Evolutionary conservation across 1,139 yeast species (phyloP).

Genomic region (Arxiozyma heterogenica): DNA sequence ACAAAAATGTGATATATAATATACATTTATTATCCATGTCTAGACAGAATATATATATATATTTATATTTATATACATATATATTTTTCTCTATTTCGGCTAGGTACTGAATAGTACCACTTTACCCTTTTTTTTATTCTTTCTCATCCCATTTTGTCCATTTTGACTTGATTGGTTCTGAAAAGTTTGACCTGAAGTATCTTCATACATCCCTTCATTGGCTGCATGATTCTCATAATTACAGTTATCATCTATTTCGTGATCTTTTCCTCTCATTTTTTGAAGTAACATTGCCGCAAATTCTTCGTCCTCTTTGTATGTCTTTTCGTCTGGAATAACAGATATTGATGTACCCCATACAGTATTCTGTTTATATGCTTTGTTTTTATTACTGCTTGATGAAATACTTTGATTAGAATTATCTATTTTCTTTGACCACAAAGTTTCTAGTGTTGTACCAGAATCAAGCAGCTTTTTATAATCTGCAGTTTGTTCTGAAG

Average conservation of each 20-base stretch:
- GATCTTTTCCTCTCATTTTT: constrained; percentile 12
- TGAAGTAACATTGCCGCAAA: constrained; percentile 26
- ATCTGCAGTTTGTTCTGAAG: constrained; percentile 5
- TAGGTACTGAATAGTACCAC: constrained; percentile 24
- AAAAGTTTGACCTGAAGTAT: not conserved
- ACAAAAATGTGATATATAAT: no score
- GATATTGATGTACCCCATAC: constrained; percentile 58
- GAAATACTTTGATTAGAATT: not conserved
- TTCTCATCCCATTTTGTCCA: not conserved
- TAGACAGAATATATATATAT: no score
- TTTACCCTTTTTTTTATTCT: constrained; percentile 23
- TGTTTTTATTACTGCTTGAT: constrained; percentile 2
- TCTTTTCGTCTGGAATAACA: constrained; percentile 24
- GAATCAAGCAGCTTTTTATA: constrained; percentile 8
- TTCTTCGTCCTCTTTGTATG: constrained; percentile 22
- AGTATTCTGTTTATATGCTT: constrained; percentile 33
- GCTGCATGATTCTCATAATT: not conserved
- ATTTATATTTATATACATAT: no score
- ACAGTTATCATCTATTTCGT: not conserved
- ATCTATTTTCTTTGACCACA: constrained; percentile 7
- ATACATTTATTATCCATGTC: no score
- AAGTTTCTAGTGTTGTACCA: constrained; percentile 11
- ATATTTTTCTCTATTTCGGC: constrained; percentile 4
- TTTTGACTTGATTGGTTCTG: not conserved
- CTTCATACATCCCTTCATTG: not conserved